Evolutionary conservation across 2,329 filamentous ascomycete species (phyloP).

Genomic region (Leptoxyphium fumago): DNA sequence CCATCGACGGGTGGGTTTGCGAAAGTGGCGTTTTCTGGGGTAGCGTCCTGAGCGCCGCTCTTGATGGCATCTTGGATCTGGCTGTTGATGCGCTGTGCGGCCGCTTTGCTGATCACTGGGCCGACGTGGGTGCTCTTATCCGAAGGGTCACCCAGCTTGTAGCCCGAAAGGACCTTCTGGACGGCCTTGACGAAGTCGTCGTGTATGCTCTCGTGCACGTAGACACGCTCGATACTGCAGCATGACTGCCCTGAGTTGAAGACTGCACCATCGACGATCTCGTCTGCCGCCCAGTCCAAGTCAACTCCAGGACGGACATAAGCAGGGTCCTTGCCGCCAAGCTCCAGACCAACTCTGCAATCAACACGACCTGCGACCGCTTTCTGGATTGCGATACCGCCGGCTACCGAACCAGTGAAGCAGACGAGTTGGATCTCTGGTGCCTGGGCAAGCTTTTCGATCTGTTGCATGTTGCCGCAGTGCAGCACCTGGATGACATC

Average conservation of each 20-base stretch:
- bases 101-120: constrained; percentile 71
- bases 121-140: constrained; percentile 69
- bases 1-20: constrained; percentile 56
- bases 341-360: constrained; percentile 74
- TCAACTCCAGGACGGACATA: constrained; percentile 81
- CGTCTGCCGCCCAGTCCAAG: constrained; percentile 75
- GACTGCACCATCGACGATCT: constrained; percentile 89
- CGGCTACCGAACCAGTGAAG: constrained; percentile 87
- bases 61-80: constrained; percentile 72
- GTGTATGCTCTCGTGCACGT: constrained; percentile 74
- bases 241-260: constrained; percentile 99
- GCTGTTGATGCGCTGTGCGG: constrained; percentile 58
- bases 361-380: constrained; percentile 66
- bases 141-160: constrained; percentile 78
- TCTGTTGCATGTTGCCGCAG: constrained; percentile 59
- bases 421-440: constrained; percentile 68
- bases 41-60: constrained; percentile 72
- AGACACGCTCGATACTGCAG: constrained; percentile 82
- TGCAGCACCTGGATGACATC: constrained; percentile 89
- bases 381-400: constrained; percentile 71
- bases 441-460: constrained; percentile 65
- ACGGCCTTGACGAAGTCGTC: constrained; percentile 67
- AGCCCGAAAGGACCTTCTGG: constrained; percentile 61
- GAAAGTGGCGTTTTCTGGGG: constrained; percentile 70
- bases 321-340: constrained; percentile 89